Conservation (phyloP, 2,329 filamentous ascomycete species). For the Phialemoniopsis sp. region DNA sequence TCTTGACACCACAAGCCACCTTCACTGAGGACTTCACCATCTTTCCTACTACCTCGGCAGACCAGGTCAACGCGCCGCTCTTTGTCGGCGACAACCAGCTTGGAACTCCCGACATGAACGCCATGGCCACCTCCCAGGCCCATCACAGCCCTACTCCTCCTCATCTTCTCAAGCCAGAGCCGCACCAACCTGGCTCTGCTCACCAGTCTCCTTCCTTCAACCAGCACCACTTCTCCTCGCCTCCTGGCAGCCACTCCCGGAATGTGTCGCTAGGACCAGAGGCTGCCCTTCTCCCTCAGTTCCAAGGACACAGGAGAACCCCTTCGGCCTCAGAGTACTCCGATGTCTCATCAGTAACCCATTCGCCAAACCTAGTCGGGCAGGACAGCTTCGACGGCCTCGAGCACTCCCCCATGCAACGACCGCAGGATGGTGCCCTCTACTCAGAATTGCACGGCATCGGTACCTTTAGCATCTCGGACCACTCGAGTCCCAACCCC, state of each 20-base stretch:
- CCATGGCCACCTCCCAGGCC: slow-evolving; percentile 51
- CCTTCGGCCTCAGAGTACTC: slow-evolving; percentile 76
- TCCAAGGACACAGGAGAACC: slow-evolving; percentile 76
- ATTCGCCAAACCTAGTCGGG: slow-evolving; percentile 74
- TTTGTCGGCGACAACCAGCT: slow-evolving; percentile 51
- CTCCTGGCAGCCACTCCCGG: slow-evolving; percentile 44
- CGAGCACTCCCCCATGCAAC: slow-evolving; percentile 76
- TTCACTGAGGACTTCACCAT: slow-evolving; percentile 60
- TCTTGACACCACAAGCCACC: slow-evolving; percentile 37
- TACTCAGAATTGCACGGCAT: slow-evolving; percentile 78
- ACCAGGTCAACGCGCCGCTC: slow-evolving; percentile 58
- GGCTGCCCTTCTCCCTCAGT: slow-evolving; percentile 56
- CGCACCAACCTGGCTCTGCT: slow-evolving; percentile 37
- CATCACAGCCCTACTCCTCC: slow-evolving; percentile 55
- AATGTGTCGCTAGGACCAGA: slow-evolving; percentile 54
- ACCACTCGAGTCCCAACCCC: slow-evolving; percentile 55
- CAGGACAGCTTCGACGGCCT: slow-evolving; percentile 75
- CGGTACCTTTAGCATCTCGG: slow-evolving; percentile 75
- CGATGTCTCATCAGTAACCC: slow-evolving; percentile 78
- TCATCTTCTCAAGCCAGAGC: slow-evolving; percentile 47
- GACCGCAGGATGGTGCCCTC: slow-evolving; percentile 65
- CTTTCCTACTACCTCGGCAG: slow-evolving; percentile 52
- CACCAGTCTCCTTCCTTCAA: slow-evolving; percentile 55
- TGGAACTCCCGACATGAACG: slow-evolving; percentile 41
- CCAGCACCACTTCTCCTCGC: slow-evolving; percentile 51